phyloP scores from a whole-genome alignment of 257 asterid species.

The Solanum pinnatisectum region DNA sequence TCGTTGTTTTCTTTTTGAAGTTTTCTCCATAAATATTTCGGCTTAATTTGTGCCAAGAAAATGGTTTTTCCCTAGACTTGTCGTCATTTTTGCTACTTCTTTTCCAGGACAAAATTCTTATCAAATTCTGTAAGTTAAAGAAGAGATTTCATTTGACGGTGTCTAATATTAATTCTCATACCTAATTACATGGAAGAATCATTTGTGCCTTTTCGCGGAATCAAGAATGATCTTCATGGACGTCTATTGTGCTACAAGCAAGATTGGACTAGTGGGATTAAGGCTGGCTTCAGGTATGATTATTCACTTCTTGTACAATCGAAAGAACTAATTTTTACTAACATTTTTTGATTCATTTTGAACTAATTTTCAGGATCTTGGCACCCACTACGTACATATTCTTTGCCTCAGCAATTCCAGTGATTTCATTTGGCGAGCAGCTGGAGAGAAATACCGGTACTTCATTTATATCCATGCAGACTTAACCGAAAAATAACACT shows the following conservation, averaged over 20 bases:
- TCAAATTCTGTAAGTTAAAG: not conserved
- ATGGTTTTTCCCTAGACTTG: not conserved
- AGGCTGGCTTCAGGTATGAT: constrained; percentile 57
- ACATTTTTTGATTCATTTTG: not conserved
- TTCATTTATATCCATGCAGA: not conserved
- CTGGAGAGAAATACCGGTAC: constrained; percentile 69
- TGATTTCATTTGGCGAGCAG: constrained; percentile 78
- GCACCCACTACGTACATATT: constrained; percentile 82
- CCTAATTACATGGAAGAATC: constrained; percentile 56
- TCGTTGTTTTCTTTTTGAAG: not conserved
- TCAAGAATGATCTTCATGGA: constrained; percentile 60
- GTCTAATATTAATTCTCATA: not conserved
- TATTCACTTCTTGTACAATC: not conserved
- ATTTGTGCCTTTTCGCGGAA: constrained; percentile 78
- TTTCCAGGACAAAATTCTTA: not conserved
- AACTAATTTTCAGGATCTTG: constrained; percentile 41
- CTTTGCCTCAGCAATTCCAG: constrained; percentile 84
- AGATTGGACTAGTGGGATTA: constrained; percentile 80
- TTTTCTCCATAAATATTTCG: not conserved
- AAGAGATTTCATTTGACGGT: not conserved
- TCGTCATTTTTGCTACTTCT: not conserved
- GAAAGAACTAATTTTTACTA: not conserved
- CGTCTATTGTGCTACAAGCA: constrained; percentile 75
- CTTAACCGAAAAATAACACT: not conserved
- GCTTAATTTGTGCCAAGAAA: not conserved